A percentile compares a stretch with the other conserved stretches of the same genome.
Conservation (phyloP, 2,329 filamentous ascomycete genomes). For the Stachybotrys echinatus region DNA sequence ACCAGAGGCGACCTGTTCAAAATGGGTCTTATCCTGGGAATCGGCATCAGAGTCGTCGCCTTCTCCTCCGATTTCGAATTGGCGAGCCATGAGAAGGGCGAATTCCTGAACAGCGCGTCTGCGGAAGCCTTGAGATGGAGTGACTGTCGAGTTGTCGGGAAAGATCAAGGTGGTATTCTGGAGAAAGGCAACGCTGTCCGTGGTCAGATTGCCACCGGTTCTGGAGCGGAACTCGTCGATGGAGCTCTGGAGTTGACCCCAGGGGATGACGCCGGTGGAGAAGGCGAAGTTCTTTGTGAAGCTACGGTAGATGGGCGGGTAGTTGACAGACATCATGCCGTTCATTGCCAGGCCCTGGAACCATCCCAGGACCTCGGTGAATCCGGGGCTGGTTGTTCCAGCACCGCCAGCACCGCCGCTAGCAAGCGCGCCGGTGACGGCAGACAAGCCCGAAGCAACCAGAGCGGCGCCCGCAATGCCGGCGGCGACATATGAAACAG, state of each 20-base stretch:
- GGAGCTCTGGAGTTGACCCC: slow-evolving; percentile 69
- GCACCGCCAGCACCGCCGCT: slow-evolving; percentile 52
- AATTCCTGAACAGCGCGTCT: slow-evolving; percentile 51
- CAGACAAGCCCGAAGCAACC: slow-evolving; percentile 65
- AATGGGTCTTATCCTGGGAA: slow-evolving; percentile 25
- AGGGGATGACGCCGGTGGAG: slow-evolving; percentile 78
- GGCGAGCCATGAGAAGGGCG: slow-evolving; percentile 46
- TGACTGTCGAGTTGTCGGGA: slow-evolving; percentile 48
- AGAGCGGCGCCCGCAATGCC: slow-evolving; percentile 83
- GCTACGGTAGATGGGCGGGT: slow-evolving; percentile 81
- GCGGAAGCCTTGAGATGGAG: slow-evolving; percentile 30
- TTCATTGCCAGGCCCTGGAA: slow-evolving; percentile 94
- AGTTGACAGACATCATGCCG: slow-evolving; percentile 89
- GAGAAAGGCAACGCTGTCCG: slow-evolving; percentile 71
- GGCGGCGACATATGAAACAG: slow-evolving; percentile 77
- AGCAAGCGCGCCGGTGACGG: slow-evolving; percentile 55
- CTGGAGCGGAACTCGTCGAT: slow-evolving; percentile 78
- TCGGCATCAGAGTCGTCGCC: slow-evolving; percentile 20
- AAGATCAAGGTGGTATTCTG: slow-evolving; percentile 72
- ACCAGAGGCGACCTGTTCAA: slow-evolving; percentile 54
- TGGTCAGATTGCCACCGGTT: slow-evolving; percentile 83
- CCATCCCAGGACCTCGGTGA: slow-evolving; percentile 79
- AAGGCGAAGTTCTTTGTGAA: slow-evolving; percentile 94
- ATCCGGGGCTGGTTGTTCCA: slow-evolving; percentile 71
- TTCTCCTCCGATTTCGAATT: slow-evolving; percentile 36